Conservation (phyloP, 257 asterid species). For the Leonotis leonurus region DNA sequence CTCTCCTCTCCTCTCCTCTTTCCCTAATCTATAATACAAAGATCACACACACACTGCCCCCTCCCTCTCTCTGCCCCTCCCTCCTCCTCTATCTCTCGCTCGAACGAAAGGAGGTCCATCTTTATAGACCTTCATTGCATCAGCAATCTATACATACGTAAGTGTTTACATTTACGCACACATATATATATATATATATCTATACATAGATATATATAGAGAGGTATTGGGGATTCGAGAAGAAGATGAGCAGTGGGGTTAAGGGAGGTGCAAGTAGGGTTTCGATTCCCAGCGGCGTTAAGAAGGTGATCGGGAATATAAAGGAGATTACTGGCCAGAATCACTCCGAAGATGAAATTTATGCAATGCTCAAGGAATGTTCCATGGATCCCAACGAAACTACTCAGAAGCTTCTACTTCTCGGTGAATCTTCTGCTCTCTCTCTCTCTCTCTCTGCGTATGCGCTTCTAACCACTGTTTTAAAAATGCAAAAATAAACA, state of each 20-base stretch:
- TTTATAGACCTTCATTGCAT: conserved; percentile 2
- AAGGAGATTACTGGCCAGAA: conserved; percentile 80
- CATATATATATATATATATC: conserved; percentile 7
- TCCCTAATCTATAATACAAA: conserved; percentile 29
- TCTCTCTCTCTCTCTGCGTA: no score
- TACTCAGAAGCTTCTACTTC: conserved; percentile 72
- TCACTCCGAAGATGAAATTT: conserved; percentile 88
- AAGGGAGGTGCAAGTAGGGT: conserved; percentile 59
- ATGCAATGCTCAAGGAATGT: conserved; percentile 84
- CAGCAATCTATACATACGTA: conserved; percentile 12
- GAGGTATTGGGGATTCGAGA: conserved; percentile 9
- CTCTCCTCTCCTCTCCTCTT: conserved; percentile 25
- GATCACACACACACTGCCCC: conserved; percentile 17
- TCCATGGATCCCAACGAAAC: conserved; percentile 98
- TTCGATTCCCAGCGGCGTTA: conserved; percentile 64
- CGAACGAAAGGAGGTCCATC: conserved; percentile 8
- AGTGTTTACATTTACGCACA: background rate
- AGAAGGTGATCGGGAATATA: conserved; percentile 71
- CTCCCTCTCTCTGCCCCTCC: background rate
- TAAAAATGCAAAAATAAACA: background rate
- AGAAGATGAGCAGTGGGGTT: no score
- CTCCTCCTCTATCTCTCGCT: no score
- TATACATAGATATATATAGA: no score
- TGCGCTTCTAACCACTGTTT: background rate
- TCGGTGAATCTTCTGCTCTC: conserved; percentile 40